These are phyloP conservation scores for Lepiota brunneoincarnata DNA, from an alignment of 768 basidiomycete genomes.

Conservation along the genomic window DNA sequence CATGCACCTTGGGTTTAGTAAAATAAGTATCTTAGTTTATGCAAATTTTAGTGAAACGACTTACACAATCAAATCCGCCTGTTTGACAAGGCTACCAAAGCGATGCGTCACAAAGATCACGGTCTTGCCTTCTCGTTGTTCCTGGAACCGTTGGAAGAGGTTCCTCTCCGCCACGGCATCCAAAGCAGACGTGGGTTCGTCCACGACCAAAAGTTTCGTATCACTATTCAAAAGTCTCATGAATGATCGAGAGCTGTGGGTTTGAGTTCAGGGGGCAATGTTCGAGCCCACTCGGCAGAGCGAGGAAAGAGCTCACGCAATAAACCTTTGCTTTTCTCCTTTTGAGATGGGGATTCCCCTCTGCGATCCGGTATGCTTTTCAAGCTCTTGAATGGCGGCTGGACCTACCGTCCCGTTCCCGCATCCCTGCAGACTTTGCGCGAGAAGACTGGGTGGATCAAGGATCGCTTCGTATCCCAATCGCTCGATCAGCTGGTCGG, in stretches of 20 bases:
- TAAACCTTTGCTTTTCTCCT: conserved; percentile 39
- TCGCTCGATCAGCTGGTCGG: conserved; percentile 28
- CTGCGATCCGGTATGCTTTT: conserved; percentile 14
- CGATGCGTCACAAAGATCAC: conserved; percentile 49
- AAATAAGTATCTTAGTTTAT: conserved; percentile 1
- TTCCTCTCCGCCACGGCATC: conserved; percentile 48
- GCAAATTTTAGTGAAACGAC: conserved; percentile 18
- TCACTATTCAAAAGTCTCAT: conserved; percentile 29
- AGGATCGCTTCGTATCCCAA: conserved; percentile 35
- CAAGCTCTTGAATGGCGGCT: conserved; percentile 27
- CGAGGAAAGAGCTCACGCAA: conserved; percentile 30
- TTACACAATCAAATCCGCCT: conserved; percentile 51
- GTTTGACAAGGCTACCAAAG: conserved; percentile 36
- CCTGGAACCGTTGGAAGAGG: conserved; percentile 35
- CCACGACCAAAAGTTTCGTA: conserved; percentile 44
- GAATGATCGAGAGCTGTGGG: conserved; percentile 38
- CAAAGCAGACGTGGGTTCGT: conserved; percentile 50
- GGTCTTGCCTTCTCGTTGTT: conserved; percentile 39
- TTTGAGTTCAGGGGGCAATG: not conserved
- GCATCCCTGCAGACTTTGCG: conserved; percentile 26
- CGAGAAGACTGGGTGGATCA: conserved; percentile 25
- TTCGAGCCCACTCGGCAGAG: not conserved
- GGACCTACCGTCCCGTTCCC: conserved; percentile 24
- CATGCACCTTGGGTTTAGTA: conserved; percentile 29
- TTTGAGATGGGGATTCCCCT: conserved; percentile 25